Base-by-base conservation (phyloP, 768 basidiomycete species). In the Kwoniella newhampshirensis region DNA sequence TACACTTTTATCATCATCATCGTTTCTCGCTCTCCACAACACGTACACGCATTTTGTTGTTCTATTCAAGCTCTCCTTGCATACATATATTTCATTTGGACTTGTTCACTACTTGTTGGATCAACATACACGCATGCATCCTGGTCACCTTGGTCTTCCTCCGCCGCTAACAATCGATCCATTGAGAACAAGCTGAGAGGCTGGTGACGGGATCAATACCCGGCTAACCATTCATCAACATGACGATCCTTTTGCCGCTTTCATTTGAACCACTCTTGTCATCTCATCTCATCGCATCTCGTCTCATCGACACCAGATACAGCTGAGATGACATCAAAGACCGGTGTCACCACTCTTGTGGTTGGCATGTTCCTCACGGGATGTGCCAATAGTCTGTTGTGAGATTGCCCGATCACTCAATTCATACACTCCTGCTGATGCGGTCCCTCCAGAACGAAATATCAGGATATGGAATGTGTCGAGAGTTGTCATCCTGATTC, bases 401-500 rank as follows among this genome's bases (percentile, higher is more conserved):
- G 49, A 60, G 71, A 62, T 36, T 62, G n/a, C 62, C 51, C 47
- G 12, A 40, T 21, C 30, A 26, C 43, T 18, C n/a, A n/a, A n/a
- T n/a, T n/a, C n/a, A n/a, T n/a, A n/a, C n/a, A n/a, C n/a, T n/a
- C n/a, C n/a, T 21, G 36, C 60, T 64, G 30, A 63, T 35, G 21
- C 9, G 9, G 42, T 15, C 32, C 21, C 21, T 18, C 23, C 37
- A 70, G 66, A 27, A 51, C 64, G 20, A 78, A 77, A 59, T 77
- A 68, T 39, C 67, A 77, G 68, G 94, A 98, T 75, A 94, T 96
- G 89, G 91, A 96, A 85, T 98, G 94, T 72, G 93, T 97, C 41
- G 91, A 91, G 81, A 88, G 93, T 76, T 98, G 94, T 75, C 74
- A 75, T 44, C 82, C 86, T 62, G 82, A 82, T 35, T 79, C 89